Evolutionary conservation across 768 basidiomycete genomes (phyloP), one percentile per base, ranked within the genome.

Genomic region (Terana coerulea): DNA sequence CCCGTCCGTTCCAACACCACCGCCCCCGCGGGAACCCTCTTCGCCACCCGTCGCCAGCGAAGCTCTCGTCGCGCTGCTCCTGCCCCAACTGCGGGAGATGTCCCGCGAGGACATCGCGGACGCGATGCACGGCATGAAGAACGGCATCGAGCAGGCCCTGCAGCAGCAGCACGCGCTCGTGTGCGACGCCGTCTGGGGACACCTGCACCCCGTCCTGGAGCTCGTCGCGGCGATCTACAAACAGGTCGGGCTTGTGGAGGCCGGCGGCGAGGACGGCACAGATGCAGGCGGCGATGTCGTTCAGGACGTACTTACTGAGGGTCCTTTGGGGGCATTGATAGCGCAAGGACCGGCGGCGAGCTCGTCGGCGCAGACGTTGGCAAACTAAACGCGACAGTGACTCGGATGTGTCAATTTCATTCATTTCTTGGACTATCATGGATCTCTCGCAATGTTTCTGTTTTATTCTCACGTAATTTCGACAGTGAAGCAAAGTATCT

Each of bases 111-210:
- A 49, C 24, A 3, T 52, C 19, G 22, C 10, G 12, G 9, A 15
- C n/a, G 36, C 36, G 10, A 6, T 46, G 1, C n/a, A 22, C 4
- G 19, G 22, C 8, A 46, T 52, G 2, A 37, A 24, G 19, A 19
- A 14, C 11, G 36, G 42, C 15, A 34, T 47, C 29, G 35, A 46
- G 19, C 17, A 17, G 22, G 41, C 51, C 5, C 11, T 19, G 14
- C 17, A 9, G 8, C 3, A 46, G 21, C 44, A 46, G 19, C 30
- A 46, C 19, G 30, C 22, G 14, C 30, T 46, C 15, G 19, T 52
- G 4, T 47, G 44, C 44, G 17, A 40, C 10, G 35, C 21, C 4
- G 44, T 52, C 12, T 52, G 44, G 51, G 12, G 30, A 11, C 44
- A 36, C 9, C 37, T 52, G 15, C 33, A 36, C 9, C 51, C 51